phyloP scores from a whole-genome alignment of 495 filamentous ascomycete species.

The Penicillium steckii region DNA sequence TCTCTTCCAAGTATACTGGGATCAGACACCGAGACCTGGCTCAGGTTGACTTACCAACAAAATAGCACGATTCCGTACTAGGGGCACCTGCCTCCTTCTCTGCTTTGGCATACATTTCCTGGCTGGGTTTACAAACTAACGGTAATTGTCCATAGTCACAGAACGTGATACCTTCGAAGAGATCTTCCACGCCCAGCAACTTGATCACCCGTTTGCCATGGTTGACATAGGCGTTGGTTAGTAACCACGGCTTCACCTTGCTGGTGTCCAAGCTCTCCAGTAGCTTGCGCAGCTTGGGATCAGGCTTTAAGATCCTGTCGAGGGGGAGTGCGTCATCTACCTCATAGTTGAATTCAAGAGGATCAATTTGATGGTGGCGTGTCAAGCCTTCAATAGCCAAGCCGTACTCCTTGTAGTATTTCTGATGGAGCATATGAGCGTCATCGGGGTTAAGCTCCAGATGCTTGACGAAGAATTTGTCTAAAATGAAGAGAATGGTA shows the following conservation, averaged over 20 bases:
- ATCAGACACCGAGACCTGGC: neutral
- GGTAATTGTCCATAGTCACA: slow-evolving; percentile 74
- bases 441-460: slow-evolving; percentile 71
- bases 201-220: slow-evolving; percentile 81
- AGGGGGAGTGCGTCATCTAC: slow-evolving; percentile 96
- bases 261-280: slow-evolving; percentile 73
- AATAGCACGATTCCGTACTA: slow-evolving; percentile 66
- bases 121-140: slow-evolving; percentile 81
- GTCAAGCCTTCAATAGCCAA: slow-evolving; percentile 95
- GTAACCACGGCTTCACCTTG: slow-evolving; percentile 87
- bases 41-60: slow-evolving; percentile 67
- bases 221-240: slow-evolving; percentile 93
- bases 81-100: slow-evolving; percentile 61
- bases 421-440: slow-evolving; percentile 75
- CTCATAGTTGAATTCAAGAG: slow-evolving; percentile 88
- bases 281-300: slow-evolving; percentile 70
- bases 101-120: slow-evolving; percentile 81
- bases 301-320: slow-evolving; percentile 74
- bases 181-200: slow-evolving; percentile 76
- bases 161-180: slow-evolving; percentile 90
- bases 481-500: slow-evolving; percentile 26
- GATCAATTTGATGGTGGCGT: slow-evolving; percentile 91
- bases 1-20: no score
- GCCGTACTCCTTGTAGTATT: slow-evolving; percentile 94
- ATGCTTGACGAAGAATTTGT: slow-evolving; percentile 78